Percentiles rank a stretch among this genome's conserved stretches.
These are phyloP conservation scores for Scutellaria galericulata DNA, from an alignment of 257 asterid species.

Conservation along the genomic window DNA sequence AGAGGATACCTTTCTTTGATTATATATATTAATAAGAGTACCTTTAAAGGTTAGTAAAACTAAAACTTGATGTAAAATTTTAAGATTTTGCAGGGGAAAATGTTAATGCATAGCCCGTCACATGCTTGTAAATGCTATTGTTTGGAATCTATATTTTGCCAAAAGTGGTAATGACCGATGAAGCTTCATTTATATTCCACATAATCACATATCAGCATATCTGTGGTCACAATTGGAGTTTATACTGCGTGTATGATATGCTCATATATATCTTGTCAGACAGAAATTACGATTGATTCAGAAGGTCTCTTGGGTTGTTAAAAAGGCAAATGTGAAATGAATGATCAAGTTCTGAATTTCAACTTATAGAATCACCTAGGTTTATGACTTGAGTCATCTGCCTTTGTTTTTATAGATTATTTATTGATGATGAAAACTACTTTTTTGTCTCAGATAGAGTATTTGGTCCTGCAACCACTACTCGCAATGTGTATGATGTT, in stretches of 20 bases:
- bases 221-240: neutral
- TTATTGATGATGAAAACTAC: constrained; percentile 21
- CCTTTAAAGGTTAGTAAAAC: too few relatives aligned
- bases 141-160: neutral
- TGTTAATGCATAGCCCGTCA: neutral
- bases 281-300: neutral
- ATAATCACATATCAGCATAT: neutral
- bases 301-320: constrained; percentile 17
- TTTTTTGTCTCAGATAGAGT: constrained; percentile 61
- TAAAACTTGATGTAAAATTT: too few relatives aligned
- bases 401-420: constrained; percentile 11
- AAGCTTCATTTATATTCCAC: constrained; percentile 16
- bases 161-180: neutral
- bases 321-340: constrained; percentile 13
- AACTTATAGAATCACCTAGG: constrained; percentile 8
- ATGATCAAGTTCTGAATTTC: constrained; percentile 4
- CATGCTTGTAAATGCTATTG: constrained; percentile 2
- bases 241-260: neutral
- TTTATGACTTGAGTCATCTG: constrained; percentile 7
- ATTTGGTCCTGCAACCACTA: constrained; percentile 96
- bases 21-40: too few relatives aligned
- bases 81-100: too few relatives aligned
- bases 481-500: constrained; percentile 81
- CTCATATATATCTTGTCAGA: neutral
- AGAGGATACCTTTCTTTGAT: too few relatives aligned